Percentiles rank a stretch among this genome's conserved stretches.
Evolutionary conservation across 306 rosid species (phyloP).

Genomic region (Spatholobus suberectus): DNA sequence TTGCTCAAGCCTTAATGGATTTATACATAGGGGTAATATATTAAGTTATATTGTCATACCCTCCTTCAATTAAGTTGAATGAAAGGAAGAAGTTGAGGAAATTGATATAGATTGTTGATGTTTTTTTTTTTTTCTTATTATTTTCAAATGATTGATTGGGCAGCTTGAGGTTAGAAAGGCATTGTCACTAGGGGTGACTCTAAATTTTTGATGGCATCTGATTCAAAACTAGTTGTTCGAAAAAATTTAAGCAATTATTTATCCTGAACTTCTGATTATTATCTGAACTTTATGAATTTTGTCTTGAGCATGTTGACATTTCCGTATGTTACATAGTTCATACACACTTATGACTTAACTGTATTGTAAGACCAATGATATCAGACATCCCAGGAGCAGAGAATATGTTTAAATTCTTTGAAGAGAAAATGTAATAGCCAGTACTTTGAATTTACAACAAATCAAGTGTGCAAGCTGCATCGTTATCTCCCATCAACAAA

Average conservation of each 20-base stretch:
- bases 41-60: neutral
- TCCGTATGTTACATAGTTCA: slow-evolving; percentile 2
- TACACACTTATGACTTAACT: neutral
- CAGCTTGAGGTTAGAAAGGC: neutral
- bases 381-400: neutral
- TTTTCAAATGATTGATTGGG: slow-evolving; percentile 44
- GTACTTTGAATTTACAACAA: neutral
- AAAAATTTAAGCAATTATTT: slow-evolving; percentile 10
- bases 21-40: neutral
- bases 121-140: neutral
- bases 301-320: neutral
- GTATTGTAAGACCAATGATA: neutral
- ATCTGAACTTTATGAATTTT: slow-evolving; percentile 16
- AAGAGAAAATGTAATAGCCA: neutral
- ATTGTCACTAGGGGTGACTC: slow-evolving; percentile 27
- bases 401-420: slow-evolving; percentile 10
- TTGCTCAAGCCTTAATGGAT: slow-evolving; percentile 65
- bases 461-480: neutral
- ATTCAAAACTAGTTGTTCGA: slow-evolving; percentile 27
- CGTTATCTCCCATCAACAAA: neutral
- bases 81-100: slow-evolving; percentile 33
- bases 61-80: slow-evolving; percentile 35
- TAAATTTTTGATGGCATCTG: slow-evolving; percentile 23
- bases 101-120: slow-evolving; percentile 37
- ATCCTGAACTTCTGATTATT: slow-evolving; percentile 21